Conservation (phyloP, 495 filamentous ascomycete genomes). For the Parathielavia hyrcaniae region DNA sequence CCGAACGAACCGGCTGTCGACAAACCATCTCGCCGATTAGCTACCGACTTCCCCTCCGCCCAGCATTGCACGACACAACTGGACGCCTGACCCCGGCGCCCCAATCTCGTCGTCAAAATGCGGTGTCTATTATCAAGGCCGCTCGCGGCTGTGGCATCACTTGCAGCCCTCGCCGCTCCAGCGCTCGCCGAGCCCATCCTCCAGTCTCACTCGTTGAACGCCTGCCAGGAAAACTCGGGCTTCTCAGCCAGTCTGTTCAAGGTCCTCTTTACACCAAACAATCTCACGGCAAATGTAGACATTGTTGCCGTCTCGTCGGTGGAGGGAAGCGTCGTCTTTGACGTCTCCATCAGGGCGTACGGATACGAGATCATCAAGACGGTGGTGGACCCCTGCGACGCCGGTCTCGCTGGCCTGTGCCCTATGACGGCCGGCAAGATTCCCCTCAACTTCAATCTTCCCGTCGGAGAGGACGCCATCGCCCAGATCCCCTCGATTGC, state of each 20-base stretch:
- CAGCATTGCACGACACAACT: neutral
- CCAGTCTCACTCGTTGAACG: slow-evolving; percentile 66
- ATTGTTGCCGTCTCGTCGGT: slow-evolving; percentile 82
- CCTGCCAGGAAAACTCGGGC: slow-evolving; percentile 71
- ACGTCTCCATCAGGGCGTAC: slow-evolving; percentile 72
- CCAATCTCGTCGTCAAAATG: slow-evolving; percentile 23
- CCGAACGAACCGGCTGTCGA: neutral
- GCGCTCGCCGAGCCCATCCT: slow-evolving; percentile 40
- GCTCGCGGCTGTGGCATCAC: slow-evolving; percentile 34
- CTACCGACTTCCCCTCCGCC: neutral
- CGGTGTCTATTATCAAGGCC: slow-evolving; percentile 34
- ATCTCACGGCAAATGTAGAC: slow-evolving; percentile 63
- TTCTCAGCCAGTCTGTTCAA: slow-evolving; percentile 80
- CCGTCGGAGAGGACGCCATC: slow-evolving; percentile 52
- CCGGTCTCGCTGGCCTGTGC: slow-evolving; percentile 70
- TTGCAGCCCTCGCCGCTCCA: slow-evolving; percentile 27
- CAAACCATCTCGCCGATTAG: neutral
- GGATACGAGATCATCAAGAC: slow-evolving; percentile 63
- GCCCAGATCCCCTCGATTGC: slow-evolving; percentile 72
- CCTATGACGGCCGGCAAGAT: slow-evolving; percentile 88
- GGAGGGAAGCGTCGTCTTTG: slow-evolving; percentile 72
- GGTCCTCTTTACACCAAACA: slow-evolving; percentile 70
- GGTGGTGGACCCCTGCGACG: slow-evolving; percentile 68
- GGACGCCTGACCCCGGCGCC: neutral
- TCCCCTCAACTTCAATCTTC: slow-evolving; percentile 64